Evolutionary conservation across 768 basidiomycete genomes (phyloP).

Genomic region (Macrolepiota albuminosa): DNA sequence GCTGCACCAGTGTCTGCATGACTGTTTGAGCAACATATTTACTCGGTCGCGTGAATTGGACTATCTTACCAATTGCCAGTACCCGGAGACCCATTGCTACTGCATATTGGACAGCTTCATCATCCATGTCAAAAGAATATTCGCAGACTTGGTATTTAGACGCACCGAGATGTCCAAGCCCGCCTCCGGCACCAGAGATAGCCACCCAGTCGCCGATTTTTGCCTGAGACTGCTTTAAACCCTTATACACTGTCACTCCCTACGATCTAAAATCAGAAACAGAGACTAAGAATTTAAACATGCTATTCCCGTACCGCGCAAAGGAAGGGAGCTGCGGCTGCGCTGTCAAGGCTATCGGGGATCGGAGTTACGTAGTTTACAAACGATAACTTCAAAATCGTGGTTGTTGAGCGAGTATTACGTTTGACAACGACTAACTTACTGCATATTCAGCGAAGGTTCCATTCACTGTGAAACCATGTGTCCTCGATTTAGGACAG

Average conservation of each 20-base stretch:
- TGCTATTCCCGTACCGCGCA: conserved; percentile 49
- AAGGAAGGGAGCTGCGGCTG: conserved; percentile 63
- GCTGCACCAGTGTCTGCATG: conserved; percentile 63
- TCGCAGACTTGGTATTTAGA: background rate
- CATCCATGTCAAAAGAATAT: background rate
- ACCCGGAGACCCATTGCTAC: conserved; percentile 71
- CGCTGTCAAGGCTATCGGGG: conserved; percentile 57
- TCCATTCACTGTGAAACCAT: conserved; percentile 66
- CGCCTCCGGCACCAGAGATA: conserved; percentile 74
- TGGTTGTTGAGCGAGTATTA: background rate
- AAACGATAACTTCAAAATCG: conserved; percentile 44
- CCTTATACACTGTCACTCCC: conserved; percentile 82
- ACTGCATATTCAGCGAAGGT: conserved; percentile 66
- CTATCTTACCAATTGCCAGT: conserved; percentile 34
- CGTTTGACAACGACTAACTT: conserved; percentile 12
- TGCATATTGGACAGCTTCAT: conserved; percentile 72
- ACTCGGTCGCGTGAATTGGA: too few species aligned
- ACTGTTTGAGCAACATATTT: background rate
- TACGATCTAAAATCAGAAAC: conserved; percentile 16
- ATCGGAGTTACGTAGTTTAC: conserved; percentile 71
- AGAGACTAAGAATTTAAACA: background rate
- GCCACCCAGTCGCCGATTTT: conserved; percentile 66
- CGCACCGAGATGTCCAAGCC: conserved; percentile 71
- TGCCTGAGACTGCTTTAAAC: conserved; percentile 58
- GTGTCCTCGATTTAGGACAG: conserved; percentile 40